Percentiles rank a stretch among this genome's conserved stretches.
Evolutionary conservation across 2,329 filamentous ascomycete species (phyloP).

Genomic region (Aspergillus carbonarius): DNA sequence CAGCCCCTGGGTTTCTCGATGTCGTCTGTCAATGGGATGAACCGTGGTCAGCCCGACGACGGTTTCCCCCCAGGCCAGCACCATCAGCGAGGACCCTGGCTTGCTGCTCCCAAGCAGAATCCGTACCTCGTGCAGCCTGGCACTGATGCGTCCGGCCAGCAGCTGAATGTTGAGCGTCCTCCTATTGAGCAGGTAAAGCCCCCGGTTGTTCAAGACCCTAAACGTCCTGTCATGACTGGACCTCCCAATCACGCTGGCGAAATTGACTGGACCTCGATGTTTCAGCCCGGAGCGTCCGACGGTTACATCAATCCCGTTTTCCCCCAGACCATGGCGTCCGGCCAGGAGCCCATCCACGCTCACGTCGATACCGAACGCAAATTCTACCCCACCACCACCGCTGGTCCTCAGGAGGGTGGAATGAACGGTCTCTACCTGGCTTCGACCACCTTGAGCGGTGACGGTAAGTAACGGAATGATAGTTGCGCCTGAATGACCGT

Average conservation of each 20-base stretch:
- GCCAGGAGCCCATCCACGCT: slow-evolving; percentile 68
- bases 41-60: slow-evolving; percentile 39
- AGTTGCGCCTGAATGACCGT: neutral
- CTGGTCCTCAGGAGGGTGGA: slow-evolving; percentile 42
- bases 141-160: slow-evolving; percentile 41
- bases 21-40: slow-evolving; percentile 44
- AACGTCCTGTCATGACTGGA: slow-evolving; percentile 57
- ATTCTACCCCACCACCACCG: slow-evolving; percentile 51
- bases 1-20: slow-evolving; percentile 45
- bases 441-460: slow-evolving; percentile 47
- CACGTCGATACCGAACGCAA: slow-evolving; percentile 58
- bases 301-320: slow-evolving; percentile 63
- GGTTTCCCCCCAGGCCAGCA: slow-evolving; percentile 37
- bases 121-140: slow-evolving; percentile 45
- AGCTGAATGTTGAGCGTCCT: slow-evolving; percentile 46
- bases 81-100: slow-evolving; percentile 43
- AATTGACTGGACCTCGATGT: slow-evolving; percentile 76
- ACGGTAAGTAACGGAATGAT: slow-evolving; percentile 37
- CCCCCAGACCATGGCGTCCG: slow-evolving; percentile 65
- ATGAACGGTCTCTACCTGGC: slow-evolving; percentile 51
- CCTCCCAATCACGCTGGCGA: slow-evolving; percentile 58
- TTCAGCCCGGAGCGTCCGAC: slow-evolving; percentile 69
- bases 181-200: slow-evolving; percentile 45
- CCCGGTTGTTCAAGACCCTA: slow-evolving; percentile 40
- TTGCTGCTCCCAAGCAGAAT: slow-evolving; percentile 47